Evolutionary conservation across 2,329 filamentous ascomycete species (phyloP).

Genomic region (Botrytis fabae): DNA sequence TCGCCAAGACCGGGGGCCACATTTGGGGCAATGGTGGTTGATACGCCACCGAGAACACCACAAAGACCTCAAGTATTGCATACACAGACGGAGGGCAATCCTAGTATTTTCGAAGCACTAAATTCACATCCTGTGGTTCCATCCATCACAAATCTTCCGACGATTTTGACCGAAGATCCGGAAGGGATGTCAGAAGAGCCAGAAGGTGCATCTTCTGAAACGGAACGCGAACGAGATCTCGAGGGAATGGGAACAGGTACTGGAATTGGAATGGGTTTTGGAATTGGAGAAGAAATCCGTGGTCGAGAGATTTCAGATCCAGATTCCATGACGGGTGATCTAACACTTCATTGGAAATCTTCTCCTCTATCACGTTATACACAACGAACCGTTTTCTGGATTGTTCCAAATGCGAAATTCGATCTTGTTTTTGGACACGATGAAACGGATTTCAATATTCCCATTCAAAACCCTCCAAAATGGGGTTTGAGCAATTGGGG

Average conservation of each 20-base stretch:
- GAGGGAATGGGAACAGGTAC: slow-evolving; percentile 16
- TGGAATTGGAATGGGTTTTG: slow-evolving; percentile 16
- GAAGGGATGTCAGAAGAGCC: slow-evolving; percentile 5
- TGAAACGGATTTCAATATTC: slow-evolving; percentile 22
- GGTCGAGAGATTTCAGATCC: slow-evolving; percentile 5
- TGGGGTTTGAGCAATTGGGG: slow-evolving; percentile 9
- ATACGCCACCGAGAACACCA: slow-evolving; percentile 10
- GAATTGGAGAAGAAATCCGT: slow-evolving; percentile 12
- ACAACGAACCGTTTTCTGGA: slow-evolving; percentile 22
- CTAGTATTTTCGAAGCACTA: slow-evolving; percentile 13
- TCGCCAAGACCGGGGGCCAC: slow-evolving; percentile 16
- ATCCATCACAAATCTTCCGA: background rate
- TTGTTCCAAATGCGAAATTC: slow-evolving; percentile 19
- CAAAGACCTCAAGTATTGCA: slow-evolving; percentile 1
- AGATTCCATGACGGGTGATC: slow-evolving; percentile 7
- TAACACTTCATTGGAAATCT: slow-evolving; percentile 18
- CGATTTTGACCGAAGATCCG: slow-evolving; percentile 1
- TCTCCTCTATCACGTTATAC: slow-evolving; percentile 6
- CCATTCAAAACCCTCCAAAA: background rate
- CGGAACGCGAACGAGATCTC: slow-evolving; percentile 5
- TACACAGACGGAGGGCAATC: background rate
- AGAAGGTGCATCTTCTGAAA: background rate
- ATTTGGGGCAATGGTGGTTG: slow-evolving; percentile 13
- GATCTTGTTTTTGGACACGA: slow-evolving; percentile 19
- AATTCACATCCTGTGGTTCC: slow-evolving; percentile 14